phyloP scores from a whole-genome alignment of 106 monocot genomes.

The Dendrobium catenatum region DNA sequence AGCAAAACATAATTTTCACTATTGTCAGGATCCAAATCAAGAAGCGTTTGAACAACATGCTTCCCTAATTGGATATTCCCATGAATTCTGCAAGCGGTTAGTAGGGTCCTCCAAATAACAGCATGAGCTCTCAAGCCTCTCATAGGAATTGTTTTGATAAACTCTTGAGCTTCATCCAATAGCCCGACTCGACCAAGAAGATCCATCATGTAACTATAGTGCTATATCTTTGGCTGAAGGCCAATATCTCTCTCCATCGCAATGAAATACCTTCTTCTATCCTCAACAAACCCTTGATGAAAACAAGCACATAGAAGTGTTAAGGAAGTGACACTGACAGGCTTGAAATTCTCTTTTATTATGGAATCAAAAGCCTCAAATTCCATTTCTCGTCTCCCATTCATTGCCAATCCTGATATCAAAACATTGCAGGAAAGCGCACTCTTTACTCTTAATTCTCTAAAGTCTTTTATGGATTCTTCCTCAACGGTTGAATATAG shows the following conservation, averaged over 20 bases:
- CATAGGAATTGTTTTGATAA: constrained; percentile 3
- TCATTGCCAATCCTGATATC: too few species aligned
- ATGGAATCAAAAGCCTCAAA: too few species aligned
- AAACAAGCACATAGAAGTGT: constrained; percentile 73
- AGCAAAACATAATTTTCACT: constrained; percentile 18
- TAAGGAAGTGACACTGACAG: constrained; percentile 63
- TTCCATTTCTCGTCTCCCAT: too few species aligned
- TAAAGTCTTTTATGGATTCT: too few species aligned
- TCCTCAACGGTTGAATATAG: too few species aligned
- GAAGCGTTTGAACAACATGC: constrained; percentile 3
- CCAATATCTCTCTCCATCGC: constrained; percentile 30
- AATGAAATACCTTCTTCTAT: constrained; percentile 43
- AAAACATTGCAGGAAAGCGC: background rate
- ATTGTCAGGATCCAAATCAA: constrained; percentile 13
- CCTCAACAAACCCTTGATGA: constrained; percentile 44
- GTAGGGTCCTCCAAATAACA: constrained; percentile 62
- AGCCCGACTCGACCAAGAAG: constrained; percentile 23
- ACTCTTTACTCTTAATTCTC: too few species aligned
- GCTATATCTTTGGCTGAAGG: constrained; percentile 64
- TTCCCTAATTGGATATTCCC: constrained; percentile 48
- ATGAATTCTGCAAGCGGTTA: constrained; percentile 74
- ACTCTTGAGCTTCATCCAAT: too few species aligned
- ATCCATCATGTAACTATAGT: constrained; percentile 71
- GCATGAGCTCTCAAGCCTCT: constrained; percentile 63
- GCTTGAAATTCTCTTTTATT: constrained; percentile 1